These are phyloP conservation scores for Beauveria rudraprayagi DNA, from an alignment of 2,329 filamentous ascomycete species.

Conservation along the genomic window DNA sequence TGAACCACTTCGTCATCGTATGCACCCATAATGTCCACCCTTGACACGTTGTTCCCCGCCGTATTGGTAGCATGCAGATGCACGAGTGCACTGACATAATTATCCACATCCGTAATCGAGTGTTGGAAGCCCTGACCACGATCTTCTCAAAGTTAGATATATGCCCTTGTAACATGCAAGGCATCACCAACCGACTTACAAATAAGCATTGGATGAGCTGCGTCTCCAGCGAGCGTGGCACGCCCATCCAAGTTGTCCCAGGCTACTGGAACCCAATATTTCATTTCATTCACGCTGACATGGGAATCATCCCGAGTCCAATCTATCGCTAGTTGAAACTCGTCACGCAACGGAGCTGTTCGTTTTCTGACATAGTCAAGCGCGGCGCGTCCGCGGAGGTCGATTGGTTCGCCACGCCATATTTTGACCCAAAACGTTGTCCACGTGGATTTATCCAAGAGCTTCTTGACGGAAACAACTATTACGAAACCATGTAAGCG, in stretches of 20 bases:
- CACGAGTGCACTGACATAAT: constrained; percentile 28
- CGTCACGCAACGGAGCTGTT: constrained; percentile 20
- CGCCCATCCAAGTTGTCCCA: constrained; percentile 26
- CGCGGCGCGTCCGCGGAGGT: constrained; percentile 28
- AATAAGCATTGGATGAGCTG: constrained; percentile 36
- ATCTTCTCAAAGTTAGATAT: constrained; percentile 16
- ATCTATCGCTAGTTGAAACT: constrained; percentile 26
- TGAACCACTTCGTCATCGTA: constrained; percentile 27
- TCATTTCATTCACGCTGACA: constrained; percentile 28
- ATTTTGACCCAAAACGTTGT: constrained; percentile 29
- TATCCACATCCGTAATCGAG: constrained; percentile 30
- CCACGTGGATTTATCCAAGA: constrained; percentile 21
- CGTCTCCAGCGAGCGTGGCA: constrained; percentile 31
- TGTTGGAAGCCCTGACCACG: constrained; percentile 40
- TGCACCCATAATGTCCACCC: constrained; percentile 17
- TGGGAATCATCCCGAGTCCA: constrained; percentile 25
- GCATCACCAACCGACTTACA: constrained; percentile 19
- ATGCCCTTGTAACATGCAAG: not conserved
- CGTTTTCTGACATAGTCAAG: constrained; percentile 23
- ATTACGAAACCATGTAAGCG: not conserved
- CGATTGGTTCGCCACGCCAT: constrained; percentile 21
- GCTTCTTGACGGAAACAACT: constrained; percentile 20
- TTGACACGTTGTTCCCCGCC: constrained; percentile 4
- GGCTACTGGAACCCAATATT: constrained; percentile 25
- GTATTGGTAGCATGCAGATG: constrained; percentile 11